Base-by-base conservation (phyloP, 768 basidiomycete species). In the Phanerodontia chrysosporium region DNA sequence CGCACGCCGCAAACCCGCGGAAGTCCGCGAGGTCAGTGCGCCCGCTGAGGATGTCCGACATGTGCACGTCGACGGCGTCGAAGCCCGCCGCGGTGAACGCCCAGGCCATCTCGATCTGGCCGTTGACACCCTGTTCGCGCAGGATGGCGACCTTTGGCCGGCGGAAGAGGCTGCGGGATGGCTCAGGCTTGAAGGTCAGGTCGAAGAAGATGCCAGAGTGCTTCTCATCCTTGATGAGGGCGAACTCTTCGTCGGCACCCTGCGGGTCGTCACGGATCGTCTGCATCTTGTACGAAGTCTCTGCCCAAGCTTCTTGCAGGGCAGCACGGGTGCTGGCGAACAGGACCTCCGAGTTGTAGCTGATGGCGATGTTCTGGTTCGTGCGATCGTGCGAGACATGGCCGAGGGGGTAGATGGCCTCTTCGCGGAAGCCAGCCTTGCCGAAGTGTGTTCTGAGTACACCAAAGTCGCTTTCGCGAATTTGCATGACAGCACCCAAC, bases 31-130 rank as follows among this genome's bases (percentile, higher is more conserved):
- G 80, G 45, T 77, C 80, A 45, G 86, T 74, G 24, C 66, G 66
- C 42, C 92, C 92, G 36, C 80, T 78, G 62, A 99, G 83, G 72
- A 99, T 86, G 72, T 99, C 97, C 13, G 93, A 90, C 96, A 98
- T 98, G 74, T 99, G 97, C 4, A 98, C 92, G 69, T 99, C 97
- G 55, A 98, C 79, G 9, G 96, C 89, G 64, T 92, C 89, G 70
- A 99, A 99, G 10, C 97, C 97, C 9, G 95, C 95, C 2, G 84
- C 89, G 7, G 87, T 81, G 77, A 99, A 98, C 27, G 95, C 84
- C 94, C 95, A 99, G 1, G 90, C 97, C 97, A 99, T 98, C 76
- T 99, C 97, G 29, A 92, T 78, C 51, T 98, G 95, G 2, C 97
- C 97, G 70, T 99, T 99, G 59, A 98, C 95, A 61, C 97, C 97